Base-by-base conservation (phyloP, 2,329 filamentous ascomycete genomes). In the Sclerotinia spermophila region DNA sequence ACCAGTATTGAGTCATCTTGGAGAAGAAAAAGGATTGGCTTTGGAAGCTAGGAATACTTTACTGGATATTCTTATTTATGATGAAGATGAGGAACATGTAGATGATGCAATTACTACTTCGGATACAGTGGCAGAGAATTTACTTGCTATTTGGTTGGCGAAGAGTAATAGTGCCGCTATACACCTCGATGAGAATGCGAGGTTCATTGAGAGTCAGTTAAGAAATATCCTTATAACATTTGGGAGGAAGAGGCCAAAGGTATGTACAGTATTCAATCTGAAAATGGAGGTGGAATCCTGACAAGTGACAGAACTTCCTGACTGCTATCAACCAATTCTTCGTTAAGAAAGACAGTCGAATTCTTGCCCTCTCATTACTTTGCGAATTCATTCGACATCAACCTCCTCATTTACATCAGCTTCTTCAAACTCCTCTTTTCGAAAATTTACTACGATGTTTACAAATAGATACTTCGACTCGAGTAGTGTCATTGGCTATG, bases 401-500 rank as follows among this genome's bases (percentile, higher is more conserved):
- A 74, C 91, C 92, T n/a, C 92, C 92, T 6, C 92, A 94, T 80
- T 83, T 96, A 2, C 88, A 96, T 77, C 84, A 90, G 56, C 70
- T 94, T 48, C 81, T 92, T 7, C 86, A 93, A 74, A 94, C 92
- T 1, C 86, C 89, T 0, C 82, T 96, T 1, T 90, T 96, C 74
- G 85, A 86, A 71, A 88, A 91, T 77, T 82, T 96, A 30, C 82
- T 95, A 67, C 88, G 87, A 76, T 94, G 91, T 73, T 83, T 96
- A 2, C 90, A 93, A 80, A 87, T 87, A 69, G 92, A 96, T 79
- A 92, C 90, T 1, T 94, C 92, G 0, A 92, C 91, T 0, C 90
- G 90, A 0, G 87, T 91, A 4, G 85, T 95, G n/a, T 92, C 92
- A 1, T 82, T 93, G 58, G 91, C 92, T 1, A 82, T 96, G 67